Conservation (phyloP, 1,284 basidiomycete genomes). For the Rhizoctonia solani region DNA sequence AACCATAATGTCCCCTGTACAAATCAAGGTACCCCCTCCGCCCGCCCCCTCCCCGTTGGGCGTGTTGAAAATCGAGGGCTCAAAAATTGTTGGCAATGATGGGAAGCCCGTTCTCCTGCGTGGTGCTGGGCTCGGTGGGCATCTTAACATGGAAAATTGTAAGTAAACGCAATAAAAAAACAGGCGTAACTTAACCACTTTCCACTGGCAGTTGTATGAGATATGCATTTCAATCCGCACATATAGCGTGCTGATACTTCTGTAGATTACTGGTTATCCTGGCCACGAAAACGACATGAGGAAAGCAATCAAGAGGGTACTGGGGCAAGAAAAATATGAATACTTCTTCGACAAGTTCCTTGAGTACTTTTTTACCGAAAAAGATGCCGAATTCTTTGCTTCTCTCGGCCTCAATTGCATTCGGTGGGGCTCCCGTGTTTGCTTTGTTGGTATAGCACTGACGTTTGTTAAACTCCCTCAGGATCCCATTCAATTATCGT, state of each 20-base stretch:
- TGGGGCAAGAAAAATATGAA: conserved; percentile 50
- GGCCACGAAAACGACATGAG: conserved; percentile 46
- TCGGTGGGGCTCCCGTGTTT: too few species aligned
- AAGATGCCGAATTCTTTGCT: conserved; percentile 47
- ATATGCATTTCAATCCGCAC: not conserved
- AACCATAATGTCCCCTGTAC: not conserved
- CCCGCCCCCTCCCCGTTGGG: conserved; percentile 33
- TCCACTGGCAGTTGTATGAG: conserved; percentile 7
- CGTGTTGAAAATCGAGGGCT: conserved; percentile 37
- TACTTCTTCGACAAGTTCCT: conserved; percentile 52
- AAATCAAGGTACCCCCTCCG: conserved; percentile 32
- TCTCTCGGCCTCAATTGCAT: conserved; percentile 48
- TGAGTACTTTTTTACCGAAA: conserved; percentile 49
- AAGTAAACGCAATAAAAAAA: conserved; percentile 1
- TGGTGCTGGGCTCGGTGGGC: conserved; percentile 38
- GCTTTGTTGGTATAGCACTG: too few species aligned
- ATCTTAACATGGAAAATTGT: conserved; percentile 40
- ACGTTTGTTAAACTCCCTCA: not conserved
- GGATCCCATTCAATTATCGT: conserved; percentile 64
- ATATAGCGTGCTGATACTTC: not conserved
- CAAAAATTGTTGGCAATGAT: conserved; percentile 39
- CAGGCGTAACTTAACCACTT: not conserved
- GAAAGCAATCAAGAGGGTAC: conserved; percentile 45
- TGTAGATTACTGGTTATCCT: conserved; percentile 41
- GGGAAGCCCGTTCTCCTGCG: conserved; percentile 36